phyloP scores from a whole-genome alignment of 192 early-diverging fungal species.

The Coemansia sp. region DNA sequence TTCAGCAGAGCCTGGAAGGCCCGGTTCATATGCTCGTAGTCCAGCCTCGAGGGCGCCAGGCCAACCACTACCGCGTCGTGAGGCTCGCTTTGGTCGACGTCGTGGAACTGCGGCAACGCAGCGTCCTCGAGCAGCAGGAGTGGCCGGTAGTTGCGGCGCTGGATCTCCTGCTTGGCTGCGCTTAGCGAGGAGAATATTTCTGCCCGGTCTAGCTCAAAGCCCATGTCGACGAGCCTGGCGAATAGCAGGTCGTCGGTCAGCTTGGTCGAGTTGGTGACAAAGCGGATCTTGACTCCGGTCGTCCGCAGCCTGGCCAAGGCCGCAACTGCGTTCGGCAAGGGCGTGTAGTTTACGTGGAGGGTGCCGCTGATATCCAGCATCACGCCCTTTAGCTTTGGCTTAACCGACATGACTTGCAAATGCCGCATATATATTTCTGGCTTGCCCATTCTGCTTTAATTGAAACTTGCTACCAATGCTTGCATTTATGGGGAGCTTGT shows the following conservation, averaged over 20 bases:
- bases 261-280: constrained; percentile 91
- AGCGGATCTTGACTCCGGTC: constrained; percentile 57
- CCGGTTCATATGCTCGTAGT: constrained; percentile 61
- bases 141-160: constrained; percentile 57
- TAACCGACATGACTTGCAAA: background rate
- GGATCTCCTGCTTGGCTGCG: constrained; percentile 68
- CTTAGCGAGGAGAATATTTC: constrained; percentile 81
- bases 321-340: constrained; percentile 61
- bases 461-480: background rate
- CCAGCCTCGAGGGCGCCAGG: constrained; percentile 61
- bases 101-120: constrained; percentile 71
- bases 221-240: constrained; percentile 60
- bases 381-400: constrained; percentile 50
- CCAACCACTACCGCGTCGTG: constrained; percentile 81
- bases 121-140: constrained; percentile 73
- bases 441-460: background rate
- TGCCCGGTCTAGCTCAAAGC: constrained; percentile 59
- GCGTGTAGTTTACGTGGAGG: constrained; percentile 68
- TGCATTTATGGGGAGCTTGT: background rate
- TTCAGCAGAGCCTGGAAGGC: constrained; percentile 70
- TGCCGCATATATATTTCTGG: background rate
- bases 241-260: constrained; percentile 59
- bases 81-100: constrained; percentile 54
- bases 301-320: constrained; percentile 64
- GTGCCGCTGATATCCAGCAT: constrained; percentile 81